A percentile compares a stretch with the other conserved stretches of the same genome.
Conservation (phyloP, 2,329 filamentous ascomycete species). For the Cucurbitaria berberidis region DNA sequence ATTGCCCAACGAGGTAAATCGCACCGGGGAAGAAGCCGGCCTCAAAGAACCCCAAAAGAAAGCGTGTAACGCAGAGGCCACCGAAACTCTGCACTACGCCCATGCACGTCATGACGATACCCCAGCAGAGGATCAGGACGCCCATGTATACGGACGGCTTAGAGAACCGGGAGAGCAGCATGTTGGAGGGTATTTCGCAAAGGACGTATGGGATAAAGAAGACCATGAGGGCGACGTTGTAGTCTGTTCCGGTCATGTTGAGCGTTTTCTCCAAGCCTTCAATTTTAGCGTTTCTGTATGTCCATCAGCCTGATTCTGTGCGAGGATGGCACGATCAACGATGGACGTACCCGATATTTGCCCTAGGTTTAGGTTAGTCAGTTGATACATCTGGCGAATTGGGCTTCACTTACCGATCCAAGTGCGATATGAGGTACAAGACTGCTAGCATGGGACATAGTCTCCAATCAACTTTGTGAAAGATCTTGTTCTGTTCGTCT, state of each 20-base stretch:
- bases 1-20: constrained; percentile 41
- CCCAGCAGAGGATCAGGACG: constrained; percentile 36
- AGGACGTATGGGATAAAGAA: constrained; percentile 59
- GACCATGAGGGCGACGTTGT: constrained; percentile 66
- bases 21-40: constrained; percentile 46
- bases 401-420: constrained; percentile 26
- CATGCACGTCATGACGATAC: constrained; percentile 35
- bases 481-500: constrained; percentile 29
- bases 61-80: constrained; percentile 23
- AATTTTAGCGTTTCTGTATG: constrained; percentile 50
- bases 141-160: constrained; percentile 38
- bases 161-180: constrained; percentile 46
- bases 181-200: constrained; percentile 51
- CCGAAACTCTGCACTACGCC: constrained; percentile 29
- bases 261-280: constrained; percentile 33
- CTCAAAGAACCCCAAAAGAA: constrained; percentile 35
- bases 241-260: constrained; percentile 59
- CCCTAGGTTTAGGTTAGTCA: constrained; percentile 14
- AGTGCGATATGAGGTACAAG: constrained; percentile 39
- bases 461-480: constrained; percentile 32
- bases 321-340: not conserved
- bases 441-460: constrained; percentile 29
- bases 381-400: not conserved
- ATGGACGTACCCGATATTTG: constrained; percentile 39
- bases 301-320: not conserved